A percentile compares a stretch with the other conserved stretches of the same genome.
These are phyloP conservation scores for Suillus hirtellus DNA, from an alignment of 768 basidiomycete species.

Conservation along the genomic window DNA sequence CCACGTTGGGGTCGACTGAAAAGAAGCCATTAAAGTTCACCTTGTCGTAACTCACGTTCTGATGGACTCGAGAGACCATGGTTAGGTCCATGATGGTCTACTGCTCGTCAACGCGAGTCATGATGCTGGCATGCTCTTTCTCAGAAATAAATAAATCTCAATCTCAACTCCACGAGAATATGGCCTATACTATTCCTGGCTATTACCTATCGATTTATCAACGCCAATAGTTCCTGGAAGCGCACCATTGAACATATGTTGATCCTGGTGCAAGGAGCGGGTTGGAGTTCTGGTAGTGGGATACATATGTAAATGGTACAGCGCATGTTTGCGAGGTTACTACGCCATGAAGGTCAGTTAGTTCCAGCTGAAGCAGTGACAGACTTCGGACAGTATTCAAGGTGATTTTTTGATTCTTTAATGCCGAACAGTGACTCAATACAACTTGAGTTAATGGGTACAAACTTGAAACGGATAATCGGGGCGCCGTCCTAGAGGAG, in stretches of 20 bases:
- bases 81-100: not conserved
- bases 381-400: not conserved
- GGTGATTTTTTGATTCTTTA: not conserved
- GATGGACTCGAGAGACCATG: conserved; percentile 1
- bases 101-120: not conserved
- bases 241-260: not conserved
- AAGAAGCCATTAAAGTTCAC: conserved; percentile 5
- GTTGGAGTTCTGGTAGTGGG: not conserved
- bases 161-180: not conserved
- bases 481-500: not conserved
- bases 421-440: not conserved
- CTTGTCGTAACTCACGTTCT: not conserved
- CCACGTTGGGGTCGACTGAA: conserved; percentile 3
- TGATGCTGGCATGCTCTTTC: not conserved
- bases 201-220: not conserved
- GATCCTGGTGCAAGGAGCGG: not conserved
- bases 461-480: not conserved
- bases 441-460: not conserved
- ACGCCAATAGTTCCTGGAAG: not conserved
- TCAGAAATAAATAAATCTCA: not conserved
- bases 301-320: not conserved
- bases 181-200: not conserved
- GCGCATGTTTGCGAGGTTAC: not conserved
- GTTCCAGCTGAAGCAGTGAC: not conserved
- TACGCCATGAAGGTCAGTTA: not conserved